These are phyloP conservation scores for Gossypium davidsonii DNA, from an alignment of 441 rosid genomes.

Conservation along the genomic window DNA sequence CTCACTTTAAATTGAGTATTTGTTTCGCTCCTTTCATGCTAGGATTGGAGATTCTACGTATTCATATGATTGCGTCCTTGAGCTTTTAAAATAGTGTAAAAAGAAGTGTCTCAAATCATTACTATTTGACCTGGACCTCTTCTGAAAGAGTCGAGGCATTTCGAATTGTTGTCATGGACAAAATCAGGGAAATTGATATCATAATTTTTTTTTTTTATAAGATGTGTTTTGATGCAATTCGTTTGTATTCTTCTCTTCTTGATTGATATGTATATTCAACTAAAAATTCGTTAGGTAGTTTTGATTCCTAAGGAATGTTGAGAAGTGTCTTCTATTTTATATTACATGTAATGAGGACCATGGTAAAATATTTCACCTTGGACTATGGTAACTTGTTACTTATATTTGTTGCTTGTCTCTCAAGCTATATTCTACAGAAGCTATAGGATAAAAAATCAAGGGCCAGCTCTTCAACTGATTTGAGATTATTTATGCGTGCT, in stretches of 20 bases:
- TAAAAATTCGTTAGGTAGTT: background rate
- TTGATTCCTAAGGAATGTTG: background rate
- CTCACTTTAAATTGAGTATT: too few relatives aligned
- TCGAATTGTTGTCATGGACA: too few relatives aligned
- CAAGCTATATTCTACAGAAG: background rate
- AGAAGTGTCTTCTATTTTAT: background rate
- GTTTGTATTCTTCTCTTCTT: background rate
- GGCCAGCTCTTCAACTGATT: background rate
- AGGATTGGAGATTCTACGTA: too few relatives aligned
- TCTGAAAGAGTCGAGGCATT: too few relatives aligned
- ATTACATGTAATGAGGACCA: background rate
- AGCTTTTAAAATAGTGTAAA: too few relatives aligned
- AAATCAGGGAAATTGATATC: too few relatives aligned
- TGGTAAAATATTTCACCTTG: background rate
- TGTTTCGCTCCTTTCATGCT: too few relatives aligned
- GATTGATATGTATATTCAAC: background rate
- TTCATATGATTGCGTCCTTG: too few relatives aligned
- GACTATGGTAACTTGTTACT: background rate
- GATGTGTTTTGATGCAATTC: background rate
- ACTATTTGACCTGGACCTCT: too few relatives aligned
- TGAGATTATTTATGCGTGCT: background rate
- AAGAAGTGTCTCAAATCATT: too few relatives aligned
- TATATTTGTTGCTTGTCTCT: background rate
- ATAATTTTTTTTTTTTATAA: background rate
- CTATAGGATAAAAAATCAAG: background rate